A percentile compares a stretch with the other conserved stretches of the same genome.
These are phyloP conservation scores for Forsythia viridissima DNA, from an alignment of 257 asterid genomes.

Conservation along the genomic window DNA sequence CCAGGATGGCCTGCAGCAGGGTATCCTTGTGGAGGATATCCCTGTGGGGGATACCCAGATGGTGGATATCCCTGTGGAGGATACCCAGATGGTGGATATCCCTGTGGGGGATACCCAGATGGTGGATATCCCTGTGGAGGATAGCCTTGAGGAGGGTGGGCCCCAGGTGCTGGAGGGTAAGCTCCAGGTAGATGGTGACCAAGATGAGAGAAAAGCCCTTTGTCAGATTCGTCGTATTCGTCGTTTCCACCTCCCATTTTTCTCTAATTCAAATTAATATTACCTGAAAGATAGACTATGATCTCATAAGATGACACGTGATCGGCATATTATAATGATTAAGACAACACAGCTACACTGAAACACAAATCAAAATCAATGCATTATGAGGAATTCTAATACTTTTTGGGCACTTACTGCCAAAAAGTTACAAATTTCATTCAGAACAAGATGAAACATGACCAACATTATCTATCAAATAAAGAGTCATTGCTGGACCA, in stretches of 20 bases:
- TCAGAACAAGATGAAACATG: not conserved
- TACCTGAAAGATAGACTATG: constrained; percentile 13
- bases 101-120: constrained; percentile 38
- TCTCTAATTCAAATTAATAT: constrained; percentile 13
- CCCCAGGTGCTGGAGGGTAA: constrained; percentile 29
- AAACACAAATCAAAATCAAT: not conserved
- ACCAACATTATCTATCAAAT: not conserved
- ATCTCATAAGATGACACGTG: not conserved
- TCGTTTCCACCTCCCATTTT: constrained; percentile 65
- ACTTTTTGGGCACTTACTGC: not conserved
- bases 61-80: constrained; percentile 46
- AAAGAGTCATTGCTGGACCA: not conserved
- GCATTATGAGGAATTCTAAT: not conserved
- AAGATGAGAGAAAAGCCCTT: constrained; percentile 47
- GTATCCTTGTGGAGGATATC: constrained; percentile 8
- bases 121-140: constrained; percentile 43
- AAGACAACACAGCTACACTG: not conserved
- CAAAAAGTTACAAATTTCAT: not conserved
- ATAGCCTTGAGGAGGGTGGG: constrained; percentile 25
- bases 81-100: constrained; percentile 28
- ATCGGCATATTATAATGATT: not conserved
- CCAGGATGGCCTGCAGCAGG: constrained; percentile 38
- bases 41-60: constrained; percentile 24
- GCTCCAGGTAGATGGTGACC: constrained; percentile 19
- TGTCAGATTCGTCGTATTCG: constrained; percentile 42